Evolutionary conservation across 768 basidiomycete genomes (phyloP), one percentile per base, ranked within the genome.

Genomic region (Nidularia pulvinata): DNA sequence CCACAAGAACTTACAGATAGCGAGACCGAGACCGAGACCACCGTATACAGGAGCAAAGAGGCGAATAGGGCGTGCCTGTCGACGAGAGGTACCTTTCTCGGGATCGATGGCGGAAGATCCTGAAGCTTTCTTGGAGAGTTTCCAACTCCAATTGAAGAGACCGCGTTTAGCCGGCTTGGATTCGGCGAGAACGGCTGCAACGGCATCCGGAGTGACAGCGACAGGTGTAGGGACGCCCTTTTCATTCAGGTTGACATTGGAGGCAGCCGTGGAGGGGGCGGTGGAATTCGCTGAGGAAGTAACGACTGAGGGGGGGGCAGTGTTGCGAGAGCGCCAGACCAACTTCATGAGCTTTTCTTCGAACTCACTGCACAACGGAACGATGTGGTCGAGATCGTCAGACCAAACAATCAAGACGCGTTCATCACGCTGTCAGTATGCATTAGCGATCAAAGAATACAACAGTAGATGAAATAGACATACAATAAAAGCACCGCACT

Each of bases 401-500:
- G 89, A 84, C 93, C 93, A 95, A 16, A 90, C 83, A 22, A 94
- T 78, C 30, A 95, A 75, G 43, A 92, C 89, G 22, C 84, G 82
- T 62, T 95, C 92, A 65, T 93, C 87, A 30, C 93, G 85, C 91
- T 91, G 61, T 19, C 46, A 47, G 33, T 53, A 56, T 54, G 55
- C 55, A 59, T 50, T 55, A 37, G 36, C 43, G 49, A 10, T 30
- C 13, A 46, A 22, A 48, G 30, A 43, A 13, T 45, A 19, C 6
- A 33, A n/a, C 34, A 51, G 52, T 32, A 52, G 50, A 33, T 44
- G 19, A 36, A 34, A 49, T 52, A 47, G 46, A 77, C 81, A 62
- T 66, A 88, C 90, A 50, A 93, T 79, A 65, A 95, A 95, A 10
- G 93, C 93, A 16, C 86, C 93, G 48, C 89, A 93, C 61, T 95